Evolutionary conservation across 768 basidiomycete genomes (phyloP), one percentile per base, ranked within the genome.

Genomic region (Tulasnella sp.): DNA sequence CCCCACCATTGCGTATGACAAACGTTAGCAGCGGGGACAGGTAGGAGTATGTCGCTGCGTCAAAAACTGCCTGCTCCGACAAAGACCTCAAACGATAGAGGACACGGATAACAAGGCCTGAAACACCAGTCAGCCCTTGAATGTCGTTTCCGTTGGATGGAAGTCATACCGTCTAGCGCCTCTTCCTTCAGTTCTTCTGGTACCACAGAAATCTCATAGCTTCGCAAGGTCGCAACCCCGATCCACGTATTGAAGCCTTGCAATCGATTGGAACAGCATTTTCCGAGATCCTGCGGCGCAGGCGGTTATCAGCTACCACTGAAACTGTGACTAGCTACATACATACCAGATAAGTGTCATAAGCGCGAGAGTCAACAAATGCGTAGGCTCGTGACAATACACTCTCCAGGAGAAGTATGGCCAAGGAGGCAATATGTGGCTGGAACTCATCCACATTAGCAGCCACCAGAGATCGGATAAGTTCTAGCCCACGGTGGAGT

Each of bases 1-100:
- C 73, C 0, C 90, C 92, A 4, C 90, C 91, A 25, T 76, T 75
- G 1, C 72, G 66, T 7, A 92, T 73, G 19, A 96, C 80, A 46
- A 79, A 78, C 9, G 74, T 79, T 3, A 97, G 71, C 11, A 98
- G 75, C 7, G 90, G 86, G 49, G 83, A 85, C 0, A 80, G 71
- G 64, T 92, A 89, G 0, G 87, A 81, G 70, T 88, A 94, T 0
- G 92, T 92, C 1, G 88, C 81, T 0, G 85, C 78, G 67, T 94
- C 90, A 52, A 97, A 84, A 0, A 91, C 81, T 0, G 79, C 72
- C 63, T 89, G 84, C 62, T 93, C 88, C 0, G 89, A 83, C 2
- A 93, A 74, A 60, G 79, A 85, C 19, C 87, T 82, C 0, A 98
- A 69, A 19, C 88, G 82, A 68, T 94, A 87, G 1, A 99, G 74